phyloP scores from a whole-genome alignment of 768 basidiomycete genomes.

The Bullera alba region DNA sequence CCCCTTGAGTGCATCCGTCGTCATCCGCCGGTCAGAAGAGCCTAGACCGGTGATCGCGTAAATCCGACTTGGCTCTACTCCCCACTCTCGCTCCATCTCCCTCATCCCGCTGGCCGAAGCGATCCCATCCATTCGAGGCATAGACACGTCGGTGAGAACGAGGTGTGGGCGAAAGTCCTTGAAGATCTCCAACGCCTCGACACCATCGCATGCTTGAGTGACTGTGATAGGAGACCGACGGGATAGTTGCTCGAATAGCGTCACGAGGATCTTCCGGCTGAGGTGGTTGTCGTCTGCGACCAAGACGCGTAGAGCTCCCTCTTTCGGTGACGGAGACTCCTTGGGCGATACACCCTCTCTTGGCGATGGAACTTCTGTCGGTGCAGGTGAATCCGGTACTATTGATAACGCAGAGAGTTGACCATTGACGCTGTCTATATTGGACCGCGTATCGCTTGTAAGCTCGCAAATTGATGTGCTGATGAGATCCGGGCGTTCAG shows the following conservation, averaged over 20 bases:
- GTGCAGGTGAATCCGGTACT: too few relatives aligned
- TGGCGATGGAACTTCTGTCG: not conserved
- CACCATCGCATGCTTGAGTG: slow-evolving; percentile 20
- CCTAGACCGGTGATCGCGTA: slow-evolving; percentile 37
- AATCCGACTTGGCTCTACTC: slow-evolving; percentile 9
- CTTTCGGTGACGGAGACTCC: not conserved
- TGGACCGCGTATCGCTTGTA: not conserved
- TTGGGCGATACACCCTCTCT: not conserved
- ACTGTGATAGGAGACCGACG: too few relatives aligned
- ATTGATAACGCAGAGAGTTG: too few relatives aligned
- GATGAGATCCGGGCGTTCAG: too few relatives aligned
- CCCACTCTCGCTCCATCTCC: slow-evolving; percentile 6
- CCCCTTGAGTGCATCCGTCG: slow-evolving; percentile 22
- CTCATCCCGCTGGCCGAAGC: slow-evolving; percentile 25
- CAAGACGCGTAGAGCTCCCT: slow-evolving; percentile 13
- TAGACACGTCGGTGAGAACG: slow-evolving; percentile 33
- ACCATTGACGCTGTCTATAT: too few relatives aligned
- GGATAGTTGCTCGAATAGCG: too few relatives aligned
- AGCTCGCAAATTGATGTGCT: not conserved
- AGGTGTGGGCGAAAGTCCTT: slow-evolving; percentile 20
- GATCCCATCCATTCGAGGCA: slow-evolving; percentile 39
- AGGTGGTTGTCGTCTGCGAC: slow-evolving; percentile 33
- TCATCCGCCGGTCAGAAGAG: slow-evolving; percentile 26
- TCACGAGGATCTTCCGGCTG: slow-evolving; percentile 21
- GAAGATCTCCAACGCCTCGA: slow-evolving; percentile 22